Percentiles rank a stretch among this genome's conserved stretches.
These are phyloP conservation scores for Adansonia grandidieri DNA, from an alignment of 441 rosid genomes.

Conservation along the genomic window DNA sequence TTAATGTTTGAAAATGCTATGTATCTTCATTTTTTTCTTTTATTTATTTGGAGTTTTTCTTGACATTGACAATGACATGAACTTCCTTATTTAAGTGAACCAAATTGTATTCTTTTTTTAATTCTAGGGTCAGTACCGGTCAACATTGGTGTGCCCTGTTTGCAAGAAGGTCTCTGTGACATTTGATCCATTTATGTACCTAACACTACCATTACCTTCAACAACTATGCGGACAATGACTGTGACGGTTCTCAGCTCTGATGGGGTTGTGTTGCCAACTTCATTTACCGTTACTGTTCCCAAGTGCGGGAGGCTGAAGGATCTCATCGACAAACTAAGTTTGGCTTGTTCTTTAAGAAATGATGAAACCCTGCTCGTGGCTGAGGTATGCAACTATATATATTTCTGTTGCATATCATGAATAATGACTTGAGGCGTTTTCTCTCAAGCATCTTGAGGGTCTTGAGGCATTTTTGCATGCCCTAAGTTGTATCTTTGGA, in stretches of 20 bases:
- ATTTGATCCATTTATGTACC: slow-evolving; percentile 79
- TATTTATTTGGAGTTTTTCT: neutral
- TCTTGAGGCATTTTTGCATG: slow-evolving; percentile 11
- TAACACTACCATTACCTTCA: slow-evolving; percentile 71
- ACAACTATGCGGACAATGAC: slow-evolving; percentile 66
- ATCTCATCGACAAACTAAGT: slow-evolving; percentile 56
- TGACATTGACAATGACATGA: neutral
- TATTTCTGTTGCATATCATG: slow-evolving; percentile 8
- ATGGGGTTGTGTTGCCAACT: slow-evolving; percentile 50
- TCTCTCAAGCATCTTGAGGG: neutral
- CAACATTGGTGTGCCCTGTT: slow-evolving; percentile 64
- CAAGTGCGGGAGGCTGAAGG: slow-evolving; percentile 59
- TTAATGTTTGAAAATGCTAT: neutral
- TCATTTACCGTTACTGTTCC: slow-evolving; percentile 60
- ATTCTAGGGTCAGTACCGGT: slow-evolving; percentile 69
- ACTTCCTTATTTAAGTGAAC: slow-evolving; percentile 18
- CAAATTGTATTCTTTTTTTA: slow-evolving; percentile 15
- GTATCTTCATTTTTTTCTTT: neutral
- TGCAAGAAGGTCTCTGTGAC: slow-evolving; percentile 68
- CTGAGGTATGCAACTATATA: slow-evolving; percentile 50
- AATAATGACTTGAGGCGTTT: neutral
- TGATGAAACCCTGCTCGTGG: slow-evolving; percentile 61
- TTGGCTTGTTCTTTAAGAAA: slow-evolving; percentile 51
- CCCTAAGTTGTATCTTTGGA: neutral
- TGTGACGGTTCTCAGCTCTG: slow-evolving; percentile 54